Evolutionary conservation across 768 basidiomycete species (phyloP).

Genomic region (Lepiota brunneoincarnata): DNA sequence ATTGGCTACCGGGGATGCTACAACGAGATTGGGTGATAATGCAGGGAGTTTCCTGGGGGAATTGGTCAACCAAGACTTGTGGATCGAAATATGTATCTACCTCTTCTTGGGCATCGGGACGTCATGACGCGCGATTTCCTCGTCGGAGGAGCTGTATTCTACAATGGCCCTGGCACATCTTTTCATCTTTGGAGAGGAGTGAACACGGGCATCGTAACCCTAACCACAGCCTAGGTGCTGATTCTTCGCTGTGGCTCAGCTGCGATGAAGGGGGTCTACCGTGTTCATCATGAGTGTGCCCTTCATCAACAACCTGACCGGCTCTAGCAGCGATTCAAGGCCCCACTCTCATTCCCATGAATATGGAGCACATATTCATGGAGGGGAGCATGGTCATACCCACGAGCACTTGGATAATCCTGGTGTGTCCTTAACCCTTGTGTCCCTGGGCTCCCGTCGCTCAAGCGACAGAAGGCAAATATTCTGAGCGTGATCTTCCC

Average conservation of each 20-base stretch:
- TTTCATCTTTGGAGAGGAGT: slow-evolving; percentile 29
- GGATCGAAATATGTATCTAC: slow-evolving; percentile 22
- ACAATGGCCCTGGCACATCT: slow-evolving; percentile 36
- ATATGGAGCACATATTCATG: slow-evolving; percentile 40
- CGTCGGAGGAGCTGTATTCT: slow-evolving; percentile 50
- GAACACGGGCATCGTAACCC: slow-evolving; percentile 15
- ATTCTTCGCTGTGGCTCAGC: neutral
- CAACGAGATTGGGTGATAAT: slow-evolving; percentile 47
- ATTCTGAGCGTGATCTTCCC: slow-evolving; percentile 87
- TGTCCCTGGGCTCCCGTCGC: neutral
- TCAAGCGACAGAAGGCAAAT: slow-evolving; percentile 63
- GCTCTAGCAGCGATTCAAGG: slow-evolving; percentile 26
- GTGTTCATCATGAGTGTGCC: slow-evolving; percentile 53
- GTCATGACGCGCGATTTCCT: slow-evolving; percentile 24
- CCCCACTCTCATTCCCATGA: slow-evolving; percentile 52
- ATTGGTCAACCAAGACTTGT: neutral
- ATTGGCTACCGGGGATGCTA: slow-evolving; percentile 58
- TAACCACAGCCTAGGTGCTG: slow-evolving; percentile 21
- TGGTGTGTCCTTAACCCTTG: slow-evolving; percentile 43
- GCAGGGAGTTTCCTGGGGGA: slow-evolving; percentile 57
- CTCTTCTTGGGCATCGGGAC: slow-evolving; percentile 36
- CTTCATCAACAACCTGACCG: slow-evolving; percentile 69
- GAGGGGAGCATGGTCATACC: slow-evolving; percentile 84
- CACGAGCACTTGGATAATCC: slow-evolving; percentile 92
- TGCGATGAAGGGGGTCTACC: neutral